phyloP scores from a whole-genome alignment of 345 rosid species.

The Eucalyptus dawsonii region DNA sequence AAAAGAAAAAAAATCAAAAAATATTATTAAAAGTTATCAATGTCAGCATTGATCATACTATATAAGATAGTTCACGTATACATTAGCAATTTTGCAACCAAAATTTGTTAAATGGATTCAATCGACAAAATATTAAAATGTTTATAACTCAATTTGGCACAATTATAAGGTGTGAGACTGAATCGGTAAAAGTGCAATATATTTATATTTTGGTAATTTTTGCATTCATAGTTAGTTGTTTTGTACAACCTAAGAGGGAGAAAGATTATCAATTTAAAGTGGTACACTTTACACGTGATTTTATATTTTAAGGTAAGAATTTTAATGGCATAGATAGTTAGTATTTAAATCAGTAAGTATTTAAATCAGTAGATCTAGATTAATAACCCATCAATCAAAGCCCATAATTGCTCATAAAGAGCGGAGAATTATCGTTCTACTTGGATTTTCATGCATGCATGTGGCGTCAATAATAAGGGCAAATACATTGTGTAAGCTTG shows the following conservation, averaged over 20 bases:
- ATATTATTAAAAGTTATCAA: no score
- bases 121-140: no score
- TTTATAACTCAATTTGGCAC: no score
- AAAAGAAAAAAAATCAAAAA: rapidly evolving
- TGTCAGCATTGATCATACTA: rapidly evolving
- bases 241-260: neutral
- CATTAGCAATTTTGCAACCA: no score
- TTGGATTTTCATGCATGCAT: neutral
- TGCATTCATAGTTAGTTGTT: no score
- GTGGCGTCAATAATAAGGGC: neutral
- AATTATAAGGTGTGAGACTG: rapidly evolving
- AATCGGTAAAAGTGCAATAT: no score
- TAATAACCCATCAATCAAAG: neutral
- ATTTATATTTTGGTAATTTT: no score
- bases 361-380: neutral
- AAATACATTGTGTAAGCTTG: neutral
- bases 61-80: rapidly evolving
- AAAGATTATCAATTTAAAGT: neutral
- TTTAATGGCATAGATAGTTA: neutral
- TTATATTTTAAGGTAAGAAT: neutral
- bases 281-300: no score
- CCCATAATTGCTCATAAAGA: neutral
- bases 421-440: neutral
- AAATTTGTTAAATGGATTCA: rapidly evolving
- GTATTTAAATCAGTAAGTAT: neutral